These are phyloP conservation scores for Paramecium pentaurelia DNA, from an alignment of 73 alveolate genomes.

Conservation along the genomic window DNA sequence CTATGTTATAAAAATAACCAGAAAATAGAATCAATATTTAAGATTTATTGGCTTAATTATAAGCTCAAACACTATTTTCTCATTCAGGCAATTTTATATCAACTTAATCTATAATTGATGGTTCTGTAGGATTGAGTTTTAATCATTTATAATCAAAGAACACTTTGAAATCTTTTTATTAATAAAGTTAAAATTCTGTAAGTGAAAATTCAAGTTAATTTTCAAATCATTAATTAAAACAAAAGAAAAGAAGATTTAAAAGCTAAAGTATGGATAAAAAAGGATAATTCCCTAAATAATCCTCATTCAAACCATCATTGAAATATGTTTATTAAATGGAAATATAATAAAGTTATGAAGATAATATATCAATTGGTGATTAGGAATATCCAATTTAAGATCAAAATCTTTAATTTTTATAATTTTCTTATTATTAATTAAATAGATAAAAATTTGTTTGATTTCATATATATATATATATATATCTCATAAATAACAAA, in stretches of 20 bases:
- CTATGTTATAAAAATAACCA: background rate
- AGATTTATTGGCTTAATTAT: background rate
- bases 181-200: background rate
- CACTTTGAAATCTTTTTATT: background rate
- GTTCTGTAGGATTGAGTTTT: background rate
- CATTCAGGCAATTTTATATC: background rate
- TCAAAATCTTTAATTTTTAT: background rate
- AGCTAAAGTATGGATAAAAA: background rate
- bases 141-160: background rate
- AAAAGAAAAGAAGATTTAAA: background rate
- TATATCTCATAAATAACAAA: background rate
- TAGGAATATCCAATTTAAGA: background rate
- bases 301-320: background rate
- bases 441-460: background rate
- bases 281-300: background rate
- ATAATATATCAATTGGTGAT: background rate
- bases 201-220: background rate
- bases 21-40: background rate
- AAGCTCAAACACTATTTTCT: background rate
- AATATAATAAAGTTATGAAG: background rate
- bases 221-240: background rate
- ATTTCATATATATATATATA: background rate
- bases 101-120: background rate
- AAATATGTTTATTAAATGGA: background rate
- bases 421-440: background rate